A percentile compares a stretch with the other conserved stretches of the same genome.
These are phyloP conservation scores for Lepiota brunneoincarnata DNA, from an alignment of 768 basidiomycete genomes.

Conservation along the genomic window DNA sequence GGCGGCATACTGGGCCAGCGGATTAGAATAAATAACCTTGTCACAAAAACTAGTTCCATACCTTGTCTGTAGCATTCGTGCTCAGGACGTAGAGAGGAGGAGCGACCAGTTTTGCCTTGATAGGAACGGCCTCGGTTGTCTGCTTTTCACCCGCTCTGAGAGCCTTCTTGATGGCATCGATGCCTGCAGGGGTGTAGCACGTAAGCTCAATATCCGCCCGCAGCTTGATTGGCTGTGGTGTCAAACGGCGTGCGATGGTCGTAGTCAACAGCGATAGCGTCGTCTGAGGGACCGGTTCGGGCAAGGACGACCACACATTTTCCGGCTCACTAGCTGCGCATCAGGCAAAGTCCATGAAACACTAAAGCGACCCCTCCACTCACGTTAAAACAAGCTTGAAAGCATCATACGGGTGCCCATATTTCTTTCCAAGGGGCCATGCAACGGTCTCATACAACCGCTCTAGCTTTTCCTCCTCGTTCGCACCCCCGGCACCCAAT, in stretches of 20 bases:
- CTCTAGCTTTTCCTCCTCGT: conserved; percentile 81
- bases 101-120: conserved; percentile 95
- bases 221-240: conserved; percentile 97
- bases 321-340: conserved; percentile 46
- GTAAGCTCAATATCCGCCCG: conserved; percentile 97
- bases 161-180: conserved; percentile 94
- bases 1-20: conserved; percentile 60
- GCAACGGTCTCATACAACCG: conserved; percentile 85
- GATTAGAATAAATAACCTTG: not conserved
- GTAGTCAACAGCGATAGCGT: conserved; percentile 63
- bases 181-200: conserved; percentile 93
- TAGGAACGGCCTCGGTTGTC: conserved; percentile 87
- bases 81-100: conserved; percentile 95
- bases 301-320: conserved; percentile 74
- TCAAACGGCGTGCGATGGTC: conserved; percentile 92
- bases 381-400: conserved; percentile 97
- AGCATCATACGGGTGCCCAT: conserved; percentile 95
- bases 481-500: conserved; percentile 34
- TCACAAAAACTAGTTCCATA: conserved; percentile 21
- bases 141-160: conserved; percentile 85
- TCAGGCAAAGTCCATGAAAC: not conserved
- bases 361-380: conserved; percentile 24
- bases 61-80: conserved; percentile 97
- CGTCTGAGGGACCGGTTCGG: conserved; percentile 50
- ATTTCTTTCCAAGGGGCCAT: conserved; percentile 91